These are phyloP conservation scores for Globisporangium paroecandrum DNA, from an alignment of 352 stramenopile species.

Conservation along the genomic window DNA sequence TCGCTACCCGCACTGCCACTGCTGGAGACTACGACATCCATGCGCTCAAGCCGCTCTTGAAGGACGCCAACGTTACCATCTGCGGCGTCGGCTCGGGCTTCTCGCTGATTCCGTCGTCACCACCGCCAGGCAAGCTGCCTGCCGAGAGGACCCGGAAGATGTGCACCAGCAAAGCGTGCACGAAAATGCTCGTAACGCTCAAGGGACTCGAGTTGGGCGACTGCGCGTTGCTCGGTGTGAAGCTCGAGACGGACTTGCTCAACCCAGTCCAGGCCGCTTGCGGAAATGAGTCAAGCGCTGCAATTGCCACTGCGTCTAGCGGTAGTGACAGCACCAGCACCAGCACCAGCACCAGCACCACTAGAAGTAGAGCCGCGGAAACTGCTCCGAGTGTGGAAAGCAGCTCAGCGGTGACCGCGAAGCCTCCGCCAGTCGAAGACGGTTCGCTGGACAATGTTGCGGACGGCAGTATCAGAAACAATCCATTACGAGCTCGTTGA, in stretches of 20 bases:
- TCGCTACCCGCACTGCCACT: not conserved
- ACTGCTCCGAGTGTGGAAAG: not conserved
- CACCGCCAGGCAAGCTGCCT: not conserved
- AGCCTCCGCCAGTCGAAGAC: not conserved
- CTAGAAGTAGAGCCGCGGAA: not conserved
- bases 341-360: too few relatives aligned
- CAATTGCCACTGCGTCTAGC: too few relatives aligned
- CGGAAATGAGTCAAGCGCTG: not conserved
- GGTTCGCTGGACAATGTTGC: not conserved
- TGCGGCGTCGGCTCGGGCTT: slow-evolving; percentile 26
- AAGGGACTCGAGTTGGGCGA: slow-evolving; percentile 22
- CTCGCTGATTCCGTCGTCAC: slow-evolving; percentile 5
- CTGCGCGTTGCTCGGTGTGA: slow-evolving; percentile 21
- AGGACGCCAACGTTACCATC: not conserved
- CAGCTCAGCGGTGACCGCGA: not conserved
- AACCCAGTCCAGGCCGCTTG: slow-evolving; percentile 12
- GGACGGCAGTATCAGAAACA: not conserved
- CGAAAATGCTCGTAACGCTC: slow-evolving; percentile 16
- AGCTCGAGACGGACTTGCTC: slow-evolving; percentile 23
- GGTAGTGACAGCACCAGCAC: too few relatives aligned
- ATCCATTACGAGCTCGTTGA: not conserved
- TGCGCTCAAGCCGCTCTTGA: not conserved
- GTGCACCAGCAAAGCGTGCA: slow-evolving; percentile 20
- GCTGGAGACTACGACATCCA: slow-evolving; percentile 1
- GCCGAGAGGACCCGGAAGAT: slow-evolving; percentile 19